Evolutionary conservation across 1,139 yeast genomes (phyloP), one percentile per base, ranked within the genome.

Genomic region (Geotrichum europaeum): DNA sequence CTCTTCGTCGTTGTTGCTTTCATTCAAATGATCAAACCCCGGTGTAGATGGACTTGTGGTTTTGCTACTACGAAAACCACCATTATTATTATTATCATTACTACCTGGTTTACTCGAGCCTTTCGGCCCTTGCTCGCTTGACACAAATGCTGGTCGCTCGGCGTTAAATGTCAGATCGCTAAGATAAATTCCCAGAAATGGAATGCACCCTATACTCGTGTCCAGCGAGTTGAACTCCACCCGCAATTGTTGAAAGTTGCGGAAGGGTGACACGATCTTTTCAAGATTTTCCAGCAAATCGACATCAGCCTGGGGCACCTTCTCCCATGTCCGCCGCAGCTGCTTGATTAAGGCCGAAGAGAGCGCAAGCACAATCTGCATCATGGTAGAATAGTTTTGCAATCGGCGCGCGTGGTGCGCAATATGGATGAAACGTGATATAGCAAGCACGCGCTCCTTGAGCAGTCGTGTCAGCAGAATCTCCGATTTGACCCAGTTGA

Each of bases 401-500:
- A 87, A 71, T n/a, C 70, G 72, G 66, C 76, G 76, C 9, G 77
- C 79, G 65, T 85, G 83, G 63, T 86, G 85, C 0, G 97, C 98
- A 63, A 92, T 76, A 68, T 90, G 97, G 62, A 94, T 89, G 68
- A 89, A 89, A 66, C 95, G 78, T 24, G 91, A 84, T 18, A 92
- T 82, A 0, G 92, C 81, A 60, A 82, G 80, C 51, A 84, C 84
- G 65, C 94, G 79, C 67, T 87, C 84, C 13, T 76, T 77, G 49
- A 81, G 76, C 51, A 79, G 77, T 60, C 79, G 79, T 9, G 97
- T 89, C 64, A 94, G 76, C 18, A 90, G 73, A 59, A 94, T 82
- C 74, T 94, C 97, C 0, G 97, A 89, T 51, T 89, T 85, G 56
- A 91, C 85, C 99, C 99, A 94, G 70, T 89, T 89, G 6, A 89